A percentile compares a stretch with the other conserved stretches of the same genome.
Conservation (phyloP, 768 basidiomycete species). For the Lactifluus rugatus region DNA sequence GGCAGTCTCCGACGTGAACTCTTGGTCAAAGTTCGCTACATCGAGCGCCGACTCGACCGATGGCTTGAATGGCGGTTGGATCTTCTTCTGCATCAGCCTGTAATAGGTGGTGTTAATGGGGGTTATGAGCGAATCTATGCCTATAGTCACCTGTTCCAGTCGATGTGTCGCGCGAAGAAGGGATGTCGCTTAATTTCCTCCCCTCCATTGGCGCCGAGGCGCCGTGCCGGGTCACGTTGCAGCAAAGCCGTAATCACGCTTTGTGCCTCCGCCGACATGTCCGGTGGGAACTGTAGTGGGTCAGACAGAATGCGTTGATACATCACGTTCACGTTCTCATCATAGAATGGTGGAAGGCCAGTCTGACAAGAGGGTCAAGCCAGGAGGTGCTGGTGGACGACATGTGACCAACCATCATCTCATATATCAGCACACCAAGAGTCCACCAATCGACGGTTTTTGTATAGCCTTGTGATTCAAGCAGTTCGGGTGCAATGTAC, state of each 20-base stretch:
- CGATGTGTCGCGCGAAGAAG: constrained; percentile 90
- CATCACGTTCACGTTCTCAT: constrained; percentile 98
- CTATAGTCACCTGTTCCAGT: constrained; percentile 65
- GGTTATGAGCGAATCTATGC: neutral
- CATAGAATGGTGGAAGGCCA: constrained; percentile 96
- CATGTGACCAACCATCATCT: constrained; percentile 69
- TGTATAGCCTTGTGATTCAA: constrained; percentile 94
- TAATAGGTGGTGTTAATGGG: neutral
- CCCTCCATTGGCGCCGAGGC: constrained; percentile 87
- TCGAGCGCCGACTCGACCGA: constrained; percentile 92
- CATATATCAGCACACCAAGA: constrained; percentile 88
- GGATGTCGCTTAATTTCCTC: constrained; percentile 94
- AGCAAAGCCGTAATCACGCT: constrained; percentile 84
- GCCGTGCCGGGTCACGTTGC: constrained; percentile 75
- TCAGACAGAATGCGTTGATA: constrained; percentile 92
- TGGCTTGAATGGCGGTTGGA: constrained; percentile 96
- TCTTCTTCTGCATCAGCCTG: constrained; percentile 84
- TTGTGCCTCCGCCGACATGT: constrained; percentile 80
- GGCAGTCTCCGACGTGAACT: constrained; percentile 93
- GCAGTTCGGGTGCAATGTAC: constrained; percentile 94
- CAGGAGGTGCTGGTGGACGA: constrained; percentile 4
- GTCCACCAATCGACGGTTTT: constrained; percentile 99
- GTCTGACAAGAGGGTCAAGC: constrained; percentile 41
- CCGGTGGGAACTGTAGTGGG: constrained; percentile 83
- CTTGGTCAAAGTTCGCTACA: constrained; percentile 94